Evolutionary conservation across 2,329 filamentous ascomycete genomes (phyloP).

Genomic region (Alternaria metachromatica): DNA sequence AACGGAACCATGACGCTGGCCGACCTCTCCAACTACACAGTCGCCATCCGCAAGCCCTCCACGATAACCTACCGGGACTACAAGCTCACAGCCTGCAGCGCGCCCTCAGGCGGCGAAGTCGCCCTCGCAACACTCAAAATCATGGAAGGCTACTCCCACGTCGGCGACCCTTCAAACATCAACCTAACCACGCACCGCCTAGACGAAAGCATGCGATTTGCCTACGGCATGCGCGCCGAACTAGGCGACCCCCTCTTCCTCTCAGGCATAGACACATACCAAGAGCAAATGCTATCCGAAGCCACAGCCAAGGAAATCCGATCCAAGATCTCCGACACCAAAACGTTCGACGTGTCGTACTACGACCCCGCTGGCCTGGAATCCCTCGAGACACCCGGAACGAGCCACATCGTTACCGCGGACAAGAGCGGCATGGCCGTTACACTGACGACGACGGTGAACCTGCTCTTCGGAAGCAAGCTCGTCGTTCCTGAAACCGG

Average conservation of each 20-base stretch:
- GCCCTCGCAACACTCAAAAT: slow-evolving; percentile 80
- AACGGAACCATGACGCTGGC: slow-evolving; percentile 87
- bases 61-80: slow-evolving; percentile 66
- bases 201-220: slow-evolving; percentile 88
- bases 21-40: slow-evolving; percentile 76
- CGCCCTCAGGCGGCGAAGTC: slow-evolving; percentile 80
- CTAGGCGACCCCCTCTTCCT: slow-evolving; percentile 85
- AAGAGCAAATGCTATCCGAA: slow-evolving; percentile 70
- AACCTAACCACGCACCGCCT: slow-evolving; percentile 82
- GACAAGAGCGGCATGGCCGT: slow-evolving; percentile 78
- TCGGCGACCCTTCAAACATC: slow-evolving; percentile 62
- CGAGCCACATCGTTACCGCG: slow-evolving; percentile 74
- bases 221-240: slow-evolving; percentile 76
- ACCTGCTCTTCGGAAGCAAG: slow-evolving; percentile 81
- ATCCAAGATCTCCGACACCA: slow-evolving; percentile 71
- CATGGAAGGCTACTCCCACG: slow-evolving; percentile 74
- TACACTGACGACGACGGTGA: slow-evolving; percentile 85
- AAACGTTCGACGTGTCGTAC: slow-evolving; percentile 72
- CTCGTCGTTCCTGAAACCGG: slow-evolving; percentile 83
- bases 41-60: slow-evolving; percentile 68
- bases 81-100: slow-evolving; percentile 71
- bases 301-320: slow-evolving; percentile 66
- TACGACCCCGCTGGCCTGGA: slow-evolving; percentile 76
- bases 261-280: slow-evolving; percentile 65
- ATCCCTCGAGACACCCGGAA: slow-evolving; percentile 73